A percentile compares a stretch with the other conserved stretches of the same genome.
phyloP scores from a whole-genome alignment of 1,139 yeast species.

The Debaryomyces subglobosus region DNA sequence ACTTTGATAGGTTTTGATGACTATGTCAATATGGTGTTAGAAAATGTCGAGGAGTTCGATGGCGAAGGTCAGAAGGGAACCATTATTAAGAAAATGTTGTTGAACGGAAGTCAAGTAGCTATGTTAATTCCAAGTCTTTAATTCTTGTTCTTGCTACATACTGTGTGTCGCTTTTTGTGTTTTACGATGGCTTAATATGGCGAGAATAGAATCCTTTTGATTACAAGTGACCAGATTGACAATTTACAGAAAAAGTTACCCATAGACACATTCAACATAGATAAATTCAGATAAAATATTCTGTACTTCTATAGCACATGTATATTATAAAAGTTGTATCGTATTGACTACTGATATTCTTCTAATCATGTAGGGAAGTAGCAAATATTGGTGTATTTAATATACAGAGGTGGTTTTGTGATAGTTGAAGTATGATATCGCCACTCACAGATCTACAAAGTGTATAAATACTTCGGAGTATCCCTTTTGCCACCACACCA shows the following conservation, averaged over 20 bases:
- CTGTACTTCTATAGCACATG: constrained; percentile 3
- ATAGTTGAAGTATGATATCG: constrained; percentile 4
- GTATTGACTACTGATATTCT: background rate
- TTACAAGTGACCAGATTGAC: background rate
- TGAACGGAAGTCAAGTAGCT: constrained; percentile 87
- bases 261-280: background rate
- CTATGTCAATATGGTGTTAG: constrained; percentile 88
- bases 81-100: constrained; percentile 65
- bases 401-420: constrained; percentile 5
- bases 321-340: constrained; percentile 3
- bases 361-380: background rate
- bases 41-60: constrained; percentile 70
- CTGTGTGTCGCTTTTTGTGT: background rate
- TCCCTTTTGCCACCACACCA: constrained; percentile 9
- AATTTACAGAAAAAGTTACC: background rate
- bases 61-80: constrained; percentile 41
- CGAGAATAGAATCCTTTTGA: background rate
- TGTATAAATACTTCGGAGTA: background rate
- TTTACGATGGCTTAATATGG: background rate
- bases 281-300: background rate
- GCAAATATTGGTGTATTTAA: constrained; percentile 7
- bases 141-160: background rate
- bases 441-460: constrained; percentile 6
- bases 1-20: constrained; percentile 92
- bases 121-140: constrained; percentile 51